These are phyloP conservation scores for Parmelia sp. DNA, from an alignment of 495 filamentous ascomycete species.

Conservation along the genomic window DNA sequence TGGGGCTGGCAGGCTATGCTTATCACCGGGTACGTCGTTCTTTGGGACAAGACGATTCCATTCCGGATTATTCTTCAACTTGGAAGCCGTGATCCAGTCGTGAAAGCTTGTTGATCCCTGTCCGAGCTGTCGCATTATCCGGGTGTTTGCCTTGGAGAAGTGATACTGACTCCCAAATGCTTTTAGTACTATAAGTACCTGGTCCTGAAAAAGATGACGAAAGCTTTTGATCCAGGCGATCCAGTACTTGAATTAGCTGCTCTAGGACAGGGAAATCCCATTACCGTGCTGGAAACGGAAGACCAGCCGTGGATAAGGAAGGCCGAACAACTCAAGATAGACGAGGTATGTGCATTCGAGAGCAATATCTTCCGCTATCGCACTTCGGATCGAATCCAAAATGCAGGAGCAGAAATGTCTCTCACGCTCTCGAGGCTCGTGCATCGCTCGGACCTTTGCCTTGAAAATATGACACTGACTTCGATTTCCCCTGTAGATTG, in stretches of 20 bases:
- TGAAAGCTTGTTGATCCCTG: slow-evolving; percentile 36
- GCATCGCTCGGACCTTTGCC: not conserved
- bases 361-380: not conserved
- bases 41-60: not conserved
- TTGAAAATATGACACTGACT: not conserved
- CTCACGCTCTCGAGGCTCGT: not conserved
- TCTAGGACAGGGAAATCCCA: slow-evolving; percentile 41
- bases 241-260: slow-evolving; percentile 85
- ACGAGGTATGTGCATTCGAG: slow-evolving; percentile 32
- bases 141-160: not conserved
- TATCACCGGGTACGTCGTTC: slow-evolving; percentile 49
- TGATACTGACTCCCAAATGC: not conserved
- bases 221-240: slow-evolving; percentile 89
- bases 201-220: slow-evolving; percentile 81
- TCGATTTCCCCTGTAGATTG: slow-evolving; percentile 40
- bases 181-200: slow-evolving; percentile 73
- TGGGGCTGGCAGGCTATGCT: slow-evolving; percentile 82
- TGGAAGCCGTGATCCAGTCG: not conserved
- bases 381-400: too few species aligned
- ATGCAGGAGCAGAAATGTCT: not conserved
- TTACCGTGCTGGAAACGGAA: slow-evolving; percentile 32
- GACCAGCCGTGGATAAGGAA: slow-evolving; percentile 70
- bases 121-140: slow-evolving; percentile 28
- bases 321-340: slow-evolving; percentile 72
- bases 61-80: not conserved